Evolutionary conservation across 495 filamentous ascomycete species (phyloP).

Genomic region (Chaetomium cochliodes): DNA sequence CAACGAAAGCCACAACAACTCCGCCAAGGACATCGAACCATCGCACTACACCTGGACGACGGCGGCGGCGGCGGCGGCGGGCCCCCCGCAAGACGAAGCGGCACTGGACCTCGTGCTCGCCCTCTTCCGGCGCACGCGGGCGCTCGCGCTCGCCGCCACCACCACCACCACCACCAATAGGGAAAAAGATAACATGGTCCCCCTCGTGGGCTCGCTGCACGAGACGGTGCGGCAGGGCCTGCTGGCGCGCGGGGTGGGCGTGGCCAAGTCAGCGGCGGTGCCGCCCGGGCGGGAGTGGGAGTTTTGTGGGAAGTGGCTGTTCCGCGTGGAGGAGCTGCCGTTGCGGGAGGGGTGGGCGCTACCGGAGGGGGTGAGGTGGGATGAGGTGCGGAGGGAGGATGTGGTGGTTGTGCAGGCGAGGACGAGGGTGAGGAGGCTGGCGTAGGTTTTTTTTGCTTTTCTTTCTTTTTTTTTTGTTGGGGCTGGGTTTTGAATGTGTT

Average conservation of each 20-base stretch:
- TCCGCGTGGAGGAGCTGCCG: slow-evolving; percentile 35
- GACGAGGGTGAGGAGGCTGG: slow-evolving; percentile 37
- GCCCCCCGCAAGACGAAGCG: not conserved
- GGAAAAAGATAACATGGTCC: not conserved
- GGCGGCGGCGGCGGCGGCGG: no score
- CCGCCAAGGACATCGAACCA: no score
- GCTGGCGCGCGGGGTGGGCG: slow-evolving; percentile 25
- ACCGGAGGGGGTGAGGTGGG: slow-evolving; percentile 36
- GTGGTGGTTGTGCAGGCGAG: slow-evolving; percentile 35
- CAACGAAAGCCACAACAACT: not conserved
- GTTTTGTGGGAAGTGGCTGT: slow-evolving; percentile 47
- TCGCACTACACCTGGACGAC: no score
- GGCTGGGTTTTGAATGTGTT: not conserved
- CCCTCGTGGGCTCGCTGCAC: slow-evolving; percentile 39
- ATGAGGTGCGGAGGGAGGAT: slow-evolving; percentile 34
- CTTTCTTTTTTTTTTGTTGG: no score
- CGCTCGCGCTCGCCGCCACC: no score
- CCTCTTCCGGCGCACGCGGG: not conserved
- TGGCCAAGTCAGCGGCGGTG: slow-evolving; percentile 23
- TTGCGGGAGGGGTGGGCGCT: not conserved
- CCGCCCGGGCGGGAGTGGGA: slow-evolving; percentile 26
- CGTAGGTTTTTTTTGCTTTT: slow-evolving; percentile 32
- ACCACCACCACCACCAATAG: not conserved
- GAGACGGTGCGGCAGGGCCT: slow-evolving; percentile 34
- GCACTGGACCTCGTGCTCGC: not conserved